A percentile compares a stretch with the other conserved stretches of the same genome.
Conservation (phyloP, 1,139 yeast species). For the Yamadazyma spencermartinsiae region DNA sequence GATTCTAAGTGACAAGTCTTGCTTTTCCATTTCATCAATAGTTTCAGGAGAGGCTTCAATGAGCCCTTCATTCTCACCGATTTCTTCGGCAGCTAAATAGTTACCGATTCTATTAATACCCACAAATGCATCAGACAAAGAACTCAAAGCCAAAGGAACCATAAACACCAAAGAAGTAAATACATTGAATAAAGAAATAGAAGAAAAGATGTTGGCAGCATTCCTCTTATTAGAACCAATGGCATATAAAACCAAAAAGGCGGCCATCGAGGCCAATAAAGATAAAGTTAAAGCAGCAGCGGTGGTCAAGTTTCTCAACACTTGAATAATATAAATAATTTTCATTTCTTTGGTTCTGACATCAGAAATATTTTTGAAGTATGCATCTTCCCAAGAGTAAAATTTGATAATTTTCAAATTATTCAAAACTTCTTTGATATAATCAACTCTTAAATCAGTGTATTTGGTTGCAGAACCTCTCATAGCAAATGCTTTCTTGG, state of each 20-base stretch:
- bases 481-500: constrained; percentile 26
- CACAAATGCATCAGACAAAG: constrained; percentile 67
- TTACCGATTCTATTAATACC: constrained; percentile 63
- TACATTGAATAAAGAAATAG: constrained; percentile 73
- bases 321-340: constrained; percentile 49
- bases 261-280: constrained; percentile 63
- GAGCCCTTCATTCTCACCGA: constrained; percentile 24
- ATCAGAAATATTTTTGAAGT: constrained; percentile 44
- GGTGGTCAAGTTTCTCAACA: constrained; percentile 56
- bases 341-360: constrained; percentile 53
- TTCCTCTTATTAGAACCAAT: constrained; percentile 38
- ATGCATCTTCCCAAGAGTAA: constrained; percentile 73
- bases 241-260: constrained; percentile 71
- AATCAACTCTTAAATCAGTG: constrained; percentile 35
- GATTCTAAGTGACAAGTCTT: constrained; percentile 27
- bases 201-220: constrained; percentile 75
- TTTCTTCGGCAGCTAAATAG: constrained; percentile 43
- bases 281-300: constrained; percentile 63
- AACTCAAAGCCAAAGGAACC: constrained; percentile 71
- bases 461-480: constrained; percentile 28
- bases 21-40: constrained; percentile 19
- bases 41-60: constrained; percentile 9
- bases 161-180: constrained; percentile 54
- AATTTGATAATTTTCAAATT: constrained; percentile 39
- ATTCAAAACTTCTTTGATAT: constrained; percentile 36